These are phyloP conservation scores for Colletotrichum shisoi DNA, from an alignment of 2,329 filamentous ascomycete genomes.

Conservation along the genomic window DNA sequence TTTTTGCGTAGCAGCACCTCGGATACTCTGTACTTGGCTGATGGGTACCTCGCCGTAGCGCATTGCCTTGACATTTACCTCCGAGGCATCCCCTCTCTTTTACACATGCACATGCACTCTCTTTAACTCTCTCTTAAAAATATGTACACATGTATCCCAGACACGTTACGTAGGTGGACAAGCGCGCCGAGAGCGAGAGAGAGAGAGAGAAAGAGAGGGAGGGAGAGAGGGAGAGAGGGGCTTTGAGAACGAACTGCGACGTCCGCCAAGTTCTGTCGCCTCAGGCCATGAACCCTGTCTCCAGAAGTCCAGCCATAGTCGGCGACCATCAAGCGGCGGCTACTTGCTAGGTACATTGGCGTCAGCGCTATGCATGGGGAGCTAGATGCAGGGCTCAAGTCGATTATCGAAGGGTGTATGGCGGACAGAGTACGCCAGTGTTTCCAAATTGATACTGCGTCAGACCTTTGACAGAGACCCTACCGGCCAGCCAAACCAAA, in stretches of 20 bases:
- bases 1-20: constrained; percentile 11
- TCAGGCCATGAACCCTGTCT: background rate
- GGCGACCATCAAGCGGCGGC: constrained; percentile 24
- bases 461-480: constrained; percentile 7
- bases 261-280: constrained; percentile 16
- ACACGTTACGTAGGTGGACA: constrained; percentile 12
- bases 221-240: no score
- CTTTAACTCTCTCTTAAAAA: background rate
- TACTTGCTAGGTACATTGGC: constrained; percentile 28
- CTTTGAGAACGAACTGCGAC: background rate
- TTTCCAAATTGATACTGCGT: constrained; percentile 14
- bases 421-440: constrained; percentile 5
- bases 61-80: constrained; percentile 13
- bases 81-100: background rate
- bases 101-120: background rate
- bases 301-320: background rate
- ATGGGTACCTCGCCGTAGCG: constrained; percentile 28
- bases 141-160: constrained; percentile 1
- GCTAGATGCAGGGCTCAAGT: constrained; percentile 20
- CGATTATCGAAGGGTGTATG: background rate
- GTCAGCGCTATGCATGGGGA: background rate
- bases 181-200: constrained; percentile 16
- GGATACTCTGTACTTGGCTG: constrained; percentile 31
- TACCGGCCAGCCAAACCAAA: constrained; percentile 2
- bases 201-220: background rate